Evolutionary conservation across 2,329 filamentous ascomycete species (phyloP), one percentile per base, ranked within the genome.

Genomic region (Fusarium lateritium): DNA sequence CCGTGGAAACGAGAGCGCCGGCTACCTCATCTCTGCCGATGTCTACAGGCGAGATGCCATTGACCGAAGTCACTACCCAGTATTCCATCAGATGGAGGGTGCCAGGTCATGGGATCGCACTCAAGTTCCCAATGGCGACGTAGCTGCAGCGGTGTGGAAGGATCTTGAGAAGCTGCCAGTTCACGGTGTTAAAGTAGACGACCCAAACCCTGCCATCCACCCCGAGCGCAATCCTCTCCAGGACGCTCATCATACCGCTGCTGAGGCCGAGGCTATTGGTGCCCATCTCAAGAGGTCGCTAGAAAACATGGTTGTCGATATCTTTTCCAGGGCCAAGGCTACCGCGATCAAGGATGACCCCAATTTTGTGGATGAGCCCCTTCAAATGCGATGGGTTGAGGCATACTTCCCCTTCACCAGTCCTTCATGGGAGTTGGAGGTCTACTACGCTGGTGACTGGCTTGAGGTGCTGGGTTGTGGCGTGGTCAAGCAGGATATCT

Each of bases 1-100:
- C 85, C 85, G 90, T 70, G 84, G 87, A 62, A 89, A 94, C 80
- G 81, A 87, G 56, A 92, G 87, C 73, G 86, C 90, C 38, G 96
- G 95, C 5, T 99, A 94, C 78, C 91, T 97, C 34, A 92, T 99
- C 77, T 92, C 92, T 62, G 96, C 95, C 24, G 96, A 99, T 78
- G 96, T 99, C 19, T 99, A 98, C 80, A 89, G 96, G 43, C 88
- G 96, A 69, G 96, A 99, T 86, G 94, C 95, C 58, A 92, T 99
- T 75, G 96, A 99, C 80, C 89, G 93, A 58, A 96, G 91, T 73
- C 96, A 99, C 81, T 98, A 98, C 80, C 96, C 96, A 1, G 89
- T 97, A 61, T 99, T 99, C 80, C 96, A 99, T 81, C 96, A 99
- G 82, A 98, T 98, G 94, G 96, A 99, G 79, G 95, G 94, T 14